Evolutionary conservation across 169 alveolate species (phyloP).

Genomic region (Plasmodium vinckei): DNA sequence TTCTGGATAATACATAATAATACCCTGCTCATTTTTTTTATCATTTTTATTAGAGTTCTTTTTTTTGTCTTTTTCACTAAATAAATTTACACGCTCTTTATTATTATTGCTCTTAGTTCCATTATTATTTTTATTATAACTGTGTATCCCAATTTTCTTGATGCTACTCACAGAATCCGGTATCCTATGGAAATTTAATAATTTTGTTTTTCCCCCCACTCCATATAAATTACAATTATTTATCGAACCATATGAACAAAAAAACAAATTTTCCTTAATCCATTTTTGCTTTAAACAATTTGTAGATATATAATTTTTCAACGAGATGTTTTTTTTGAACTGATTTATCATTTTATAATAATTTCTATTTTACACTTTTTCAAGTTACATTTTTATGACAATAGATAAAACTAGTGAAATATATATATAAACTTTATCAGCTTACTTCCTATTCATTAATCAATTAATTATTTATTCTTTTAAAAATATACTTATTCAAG

Average conservation of each 20-base stretch:
- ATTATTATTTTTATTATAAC: slow-evolving; percentile 5
- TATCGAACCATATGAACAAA: slow-evolving; percentile 1
- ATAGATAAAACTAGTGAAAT: no score
- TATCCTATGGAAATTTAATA: no score
- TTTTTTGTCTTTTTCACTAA: slow-evolving; percentile 18
- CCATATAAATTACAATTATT: slow-evolving; percentile 1
- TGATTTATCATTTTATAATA: slow-evolving; percentile 31
- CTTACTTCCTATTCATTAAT: no score
- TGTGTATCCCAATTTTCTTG: not conserved
- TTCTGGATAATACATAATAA: slow-evolving; percentile 43
- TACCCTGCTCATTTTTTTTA: not conserved
- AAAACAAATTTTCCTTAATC: not conserved
- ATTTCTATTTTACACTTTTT: not conserved
- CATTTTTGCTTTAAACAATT: slow-evolving; percentile 1
- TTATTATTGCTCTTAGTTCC: not conserved
- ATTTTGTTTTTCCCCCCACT: not conserved
- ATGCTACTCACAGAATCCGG: no score
- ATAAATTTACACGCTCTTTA: slow-evolving; percentile 4
- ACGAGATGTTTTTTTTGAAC: slow-evolving; percentile 8
- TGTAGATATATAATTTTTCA: not conserved
- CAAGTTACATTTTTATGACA: no score
- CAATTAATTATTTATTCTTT: no score
- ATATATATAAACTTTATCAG: no score
- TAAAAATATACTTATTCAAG: no score
- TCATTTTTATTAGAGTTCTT: not conserved